Evolutionary conservation across 176 grass and related monocot species (phyloP).

Genomic region (Typha latifolia): DNA sequence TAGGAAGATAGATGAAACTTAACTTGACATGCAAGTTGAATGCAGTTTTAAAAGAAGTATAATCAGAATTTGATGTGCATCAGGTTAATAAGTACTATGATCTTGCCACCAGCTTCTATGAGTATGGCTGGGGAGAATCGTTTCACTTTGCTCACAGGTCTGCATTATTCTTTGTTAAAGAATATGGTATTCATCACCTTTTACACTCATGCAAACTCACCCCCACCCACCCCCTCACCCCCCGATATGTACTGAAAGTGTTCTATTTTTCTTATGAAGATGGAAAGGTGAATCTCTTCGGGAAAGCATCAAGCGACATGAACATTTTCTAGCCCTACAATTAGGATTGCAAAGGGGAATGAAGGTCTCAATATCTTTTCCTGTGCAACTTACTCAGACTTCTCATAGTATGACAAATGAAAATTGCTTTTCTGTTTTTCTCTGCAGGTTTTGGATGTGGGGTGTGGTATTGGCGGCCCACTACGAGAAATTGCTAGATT

Average conservation of each 20-base stretch:
- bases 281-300: slow-evolving; percentile 85
- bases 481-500: slow-evolving; percentile 94
- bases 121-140: slow-evolving; percentile 99
- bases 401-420: not conserved
- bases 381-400: not conserved
- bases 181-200: not conserved
- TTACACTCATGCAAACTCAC: too few species aligned
- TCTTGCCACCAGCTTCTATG: slow-evolving; percentile 97
- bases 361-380: slow-evolving; percentile 46
- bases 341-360: slow-evolving; percentile 77
- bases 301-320: slow-evolving; percentile 91
- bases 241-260: not conserved
- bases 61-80: slow-evolving; percentile 8
- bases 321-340: slow-evolving; percentile 92
- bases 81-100: slow-evolving; percentile 99
- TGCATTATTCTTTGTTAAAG: not conserved
- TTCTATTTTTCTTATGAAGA: slow-evolving; percentile 31
- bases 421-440: not conserved
- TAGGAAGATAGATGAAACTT: too few species aligned
- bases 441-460: slow-evolving; percentile 85
- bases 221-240: too few species aligned
- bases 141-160: slow-evolving; percentile 99
- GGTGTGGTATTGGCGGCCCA: slow-evolving; percentile 92
- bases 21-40: too few species aligned
- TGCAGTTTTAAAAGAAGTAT: not conserved